Conservation (phyloP, 176 grass and related monocot genomes). For the Musa acuminata region DNA sequence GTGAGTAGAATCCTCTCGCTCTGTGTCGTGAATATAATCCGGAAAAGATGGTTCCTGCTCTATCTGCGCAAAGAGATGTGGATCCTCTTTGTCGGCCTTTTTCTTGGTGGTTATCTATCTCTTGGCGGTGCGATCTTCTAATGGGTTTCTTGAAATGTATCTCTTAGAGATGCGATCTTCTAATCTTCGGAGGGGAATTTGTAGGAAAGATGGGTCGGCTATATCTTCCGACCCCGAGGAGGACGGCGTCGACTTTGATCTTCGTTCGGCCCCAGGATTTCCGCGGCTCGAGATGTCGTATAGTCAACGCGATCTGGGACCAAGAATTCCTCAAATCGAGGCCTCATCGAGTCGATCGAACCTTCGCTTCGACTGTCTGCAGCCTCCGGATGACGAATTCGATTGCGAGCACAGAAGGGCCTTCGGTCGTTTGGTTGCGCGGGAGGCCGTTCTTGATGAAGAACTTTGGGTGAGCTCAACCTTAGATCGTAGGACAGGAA, state of each 20-base stretch:
- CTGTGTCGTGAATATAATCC: not conserved
- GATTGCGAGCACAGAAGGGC: conserved; percentile 44
- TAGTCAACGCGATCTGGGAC: conserved; percentile 16
- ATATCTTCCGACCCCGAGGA: conserved; percentile 16
- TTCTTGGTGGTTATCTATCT: conserved; percentile 10
- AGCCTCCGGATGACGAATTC: conserved; percentile 38
- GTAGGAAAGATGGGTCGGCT: conserved; percentile 42
- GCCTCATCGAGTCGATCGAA: conserved; percentile 28
- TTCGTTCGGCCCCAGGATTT: conserved; percentile 21
- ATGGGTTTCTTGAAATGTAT: conserved; percentile 10
- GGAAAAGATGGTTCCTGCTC: not conserved
- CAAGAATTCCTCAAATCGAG: conserved; percentile 13
- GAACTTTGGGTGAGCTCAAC: conserved; percentile 61
- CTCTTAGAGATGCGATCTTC: conserved; percentile 19
- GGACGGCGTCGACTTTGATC: not conserved
- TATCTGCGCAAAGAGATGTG: conserved; percentile 3
- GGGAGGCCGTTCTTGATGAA: conserved; percentile 63
- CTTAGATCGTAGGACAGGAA: conserved; percentile 5
- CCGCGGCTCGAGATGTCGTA: conserved; percentile 27
- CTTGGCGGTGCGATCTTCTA: not conserved
- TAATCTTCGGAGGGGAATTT: not conserved
- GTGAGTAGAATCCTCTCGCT: not conserved
- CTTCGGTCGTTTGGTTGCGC: conserved; percentile 55
- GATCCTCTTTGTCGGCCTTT: conserved; percentile 18
- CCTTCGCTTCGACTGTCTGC: conserved; percentile 47